Evolutionary conservation across 2,329 filamentous ascomycete genomes (phyloP).

Genomic region (Akanthomyces uredinophilus): DNA sequence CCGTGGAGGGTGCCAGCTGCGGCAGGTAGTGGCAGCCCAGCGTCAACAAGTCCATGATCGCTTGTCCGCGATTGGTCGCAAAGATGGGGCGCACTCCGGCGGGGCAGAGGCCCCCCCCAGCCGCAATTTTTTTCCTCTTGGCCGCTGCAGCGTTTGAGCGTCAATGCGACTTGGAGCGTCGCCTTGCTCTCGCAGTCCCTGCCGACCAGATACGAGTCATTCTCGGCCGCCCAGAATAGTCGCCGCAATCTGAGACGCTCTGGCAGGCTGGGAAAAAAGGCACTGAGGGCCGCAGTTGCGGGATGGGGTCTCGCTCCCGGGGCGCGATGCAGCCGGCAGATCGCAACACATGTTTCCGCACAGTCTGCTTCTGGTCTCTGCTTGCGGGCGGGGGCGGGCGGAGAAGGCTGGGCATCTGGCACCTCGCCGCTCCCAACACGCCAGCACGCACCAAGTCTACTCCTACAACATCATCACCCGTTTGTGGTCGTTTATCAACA

Average conservation of each 20-base stretch:
- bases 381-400: slow-evolving; percentile 6
- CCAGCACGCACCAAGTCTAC: not conserved
- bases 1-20: not conserved
- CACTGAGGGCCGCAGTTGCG: not conserved
- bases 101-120: slow-evolving; percentile 7
- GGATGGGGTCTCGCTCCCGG: not conserved
- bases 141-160: not conserved
- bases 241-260: slow-evolving; percentile 8
- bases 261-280: not conserved
- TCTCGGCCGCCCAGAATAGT: slow-evolving; percentile 1
- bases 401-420: slow-evolving; percentile 2
- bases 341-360: not conserved
- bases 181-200: not conserved
- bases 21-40: slow-evolving; percentile 8
- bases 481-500: not conserved
- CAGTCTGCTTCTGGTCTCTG: slow-evolving; percentile 1
- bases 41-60: slow-evolving; percentile 1
- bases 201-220: slow-evolving; percentile 1
- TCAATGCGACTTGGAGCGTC: not conserved
- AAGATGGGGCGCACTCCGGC: slow-evolving; percentile 1
- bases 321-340: slow-evolving; percentile 8
- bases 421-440: slow-evolving; percentile 1
- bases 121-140: slow-evolving; percentile 6
- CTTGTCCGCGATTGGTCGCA: not conserved
- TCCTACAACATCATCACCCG: slow-evolving; percentile 11